Base-by-base conservation (phyloP, 352 stramenopile genomes). In the Pythium brachiatum region DNA sequence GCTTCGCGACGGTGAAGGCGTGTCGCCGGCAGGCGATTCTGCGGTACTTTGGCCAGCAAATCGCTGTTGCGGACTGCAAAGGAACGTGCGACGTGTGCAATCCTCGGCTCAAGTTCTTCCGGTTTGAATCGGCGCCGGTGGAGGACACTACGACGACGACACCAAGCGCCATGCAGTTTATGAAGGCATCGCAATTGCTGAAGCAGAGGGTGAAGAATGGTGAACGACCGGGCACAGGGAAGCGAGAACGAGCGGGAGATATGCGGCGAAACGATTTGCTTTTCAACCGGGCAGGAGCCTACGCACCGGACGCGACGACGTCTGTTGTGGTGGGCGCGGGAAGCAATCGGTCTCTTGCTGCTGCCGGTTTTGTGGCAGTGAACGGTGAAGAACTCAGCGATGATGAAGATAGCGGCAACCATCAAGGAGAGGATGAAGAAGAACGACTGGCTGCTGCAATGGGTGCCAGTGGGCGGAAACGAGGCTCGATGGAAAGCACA, bases 31-130 rank as follows among this genome's bases (percentile, higher is more conserved):
- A 87, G 36, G 62, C 64, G 9, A 65, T 89, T 16, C 53, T 89
- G 69, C 68, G 73, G 18, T 85, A 88, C 43, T 86, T 88, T 60
- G 80, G 73, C 0, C 78, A 88, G 57, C 60, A 73, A 20, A 75
- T 86, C 20, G 66, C 67, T 0, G 75, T 83, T 31, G 38, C 64
- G 0, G 74, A 84, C 18, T 89, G 79, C 53, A 52, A 70, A 12
- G 63, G 70, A 11, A 82, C 66, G 15, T 88, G 80, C 36, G 78
- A 88, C 46, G 80, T 86, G 29, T 88, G 78, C 67, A 80, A 86
- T 53, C 76, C 80, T 3, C 66, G 66, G 39, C 75, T 89, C 4
- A 68, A 76, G 44, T 73, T 74, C 23, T 89, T 89, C 23, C 77
- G 74, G 21, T 79, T 83, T 34, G 77, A 70, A 21, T 18, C 44